Conservation (phyloP, 176 grass and related monocot species). For the Cenchrus americanus region DNA sequence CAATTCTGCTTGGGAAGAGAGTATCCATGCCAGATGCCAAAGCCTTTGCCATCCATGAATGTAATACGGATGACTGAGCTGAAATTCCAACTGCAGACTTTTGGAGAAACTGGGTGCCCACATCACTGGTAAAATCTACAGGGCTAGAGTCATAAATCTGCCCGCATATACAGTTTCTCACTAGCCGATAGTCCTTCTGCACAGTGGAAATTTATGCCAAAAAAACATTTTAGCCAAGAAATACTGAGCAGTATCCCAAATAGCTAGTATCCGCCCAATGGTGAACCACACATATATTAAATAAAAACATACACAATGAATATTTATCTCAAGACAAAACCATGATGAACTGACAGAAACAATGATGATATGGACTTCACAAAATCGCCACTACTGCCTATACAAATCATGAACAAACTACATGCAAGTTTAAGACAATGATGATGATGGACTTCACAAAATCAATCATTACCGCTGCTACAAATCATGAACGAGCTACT, state of each 20-base stretch:
- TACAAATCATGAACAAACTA: not conserved
- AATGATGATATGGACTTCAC: not conserved
- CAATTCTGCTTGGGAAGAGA: constrained; percentile 92
- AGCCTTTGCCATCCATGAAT: constrained; percentile 79
- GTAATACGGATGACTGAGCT: constrained; percentile 55
- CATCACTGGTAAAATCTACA: constrained; percentile 77
- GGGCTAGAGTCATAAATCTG: constrained; percentile 94
- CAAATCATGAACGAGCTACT: not conserved
- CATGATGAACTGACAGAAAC: constrained; percentile 1
- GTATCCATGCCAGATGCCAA: constrained; percentile 81
- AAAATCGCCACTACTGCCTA: not conserved
- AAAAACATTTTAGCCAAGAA: not conserved
- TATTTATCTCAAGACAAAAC: constrained; percentile 15
- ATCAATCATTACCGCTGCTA: not conserved
- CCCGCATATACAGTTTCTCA: constrained; percentile 81
- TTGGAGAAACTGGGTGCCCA: constrained; percentile 54
- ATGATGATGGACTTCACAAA: not conserved
- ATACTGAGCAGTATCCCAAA: not conserved
- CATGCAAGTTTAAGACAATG: constrained; percentile 23
- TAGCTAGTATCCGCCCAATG: not conserved
- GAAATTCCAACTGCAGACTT: constrained; percentile 48
- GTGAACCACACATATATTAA: not conserved
- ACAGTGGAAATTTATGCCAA: constrained; percentile 35
- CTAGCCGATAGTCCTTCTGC: constrained; percentile 75
- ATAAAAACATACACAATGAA: constrained; percentile 24